Evolutionary conservation across 202 grass and related monocot genomes (phyloP), one percentile per base, ranked within the genome.

Genomic region (Dendrocalamus latiflorus): DNA sequence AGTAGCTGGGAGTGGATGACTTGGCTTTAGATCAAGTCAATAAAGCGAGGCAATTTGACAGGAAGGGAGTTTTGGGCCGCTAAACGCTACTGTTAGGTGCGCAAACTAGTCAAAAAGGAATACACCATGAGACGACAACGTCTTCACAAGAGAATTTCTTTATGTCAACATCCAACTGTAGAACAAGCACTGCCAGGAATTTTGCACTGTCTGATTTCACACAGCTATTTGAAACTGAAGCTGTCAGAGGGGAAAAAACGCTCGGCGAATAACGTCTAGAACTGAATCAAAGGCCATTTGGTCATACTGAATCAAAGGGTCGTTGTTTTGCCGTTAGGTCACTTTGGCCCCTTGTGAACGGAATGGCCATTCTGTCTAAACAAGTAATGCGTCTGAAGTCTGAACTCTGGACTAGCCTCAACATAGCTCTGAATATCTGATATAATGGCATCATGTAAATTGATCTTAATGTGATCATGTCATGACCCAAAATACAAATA

Each of bases 141-240:
- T 26, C 60, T 55, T 42, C 62, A 47, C 47, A 12, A 13, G 61
- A 50, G 66, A 47, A 74, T 64, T 79, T 74, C 5, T 83, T 87
- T 73, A 81, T 60, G 77, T 65, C 70, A 87, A 68, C 81, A 77
- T 26, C 75, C 77, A 82, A 77, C 83, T 48, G 43, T 64, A 64
- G 53, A 71, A 50, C 56, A 64, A 72, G 10, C 56, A 9, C 33
- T 16, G 17, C 24, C 39, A 42, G 39, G 26, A 70, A 0, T 36
- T 63, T 76, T 63, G 17, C 36, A 41, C 33, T 34, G 4, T 34
- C 3, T 3, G 2, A 3, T 28, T 28, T 30, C 3, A 3, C n/a
- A n/a, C 30, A 30, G 30, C 30, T 30, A 3, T 30, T 30, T 30
- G 30, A 30, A 30, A 30, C 30, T 30, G 30, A 30, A 30, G 30